Base-by-base conservation (phyloP, 2,329 filamentous ascomycete genomes). In the Epichloe gansuensis region DNA sequence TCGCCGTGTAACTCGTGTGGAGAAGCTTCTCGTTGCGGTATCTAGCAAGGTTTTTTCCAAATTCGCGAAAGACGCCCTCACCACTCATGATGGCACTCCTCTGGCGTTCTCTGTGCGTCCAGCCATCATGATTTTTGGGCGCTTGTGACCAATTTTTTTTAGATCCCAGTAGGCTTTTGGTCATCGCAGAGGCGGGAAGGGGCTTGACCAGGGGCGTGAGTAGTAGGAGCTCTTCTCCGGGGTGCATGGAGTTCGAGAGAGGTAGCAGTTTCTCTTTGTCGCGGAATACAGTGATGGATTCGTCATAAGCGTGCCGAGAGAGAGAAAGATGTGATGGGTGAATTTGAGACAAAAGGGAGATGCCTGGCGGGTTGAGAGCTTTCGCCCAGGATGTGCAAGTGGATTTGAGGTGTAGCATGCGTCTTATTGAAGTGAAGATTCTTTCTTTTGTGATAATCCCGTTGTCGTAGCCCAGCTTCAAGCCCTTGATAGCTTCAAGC, bases 1-100 rank as follows among this genome's bases (percentile, higher is more conserved):
- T 95, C 1, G 89, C 87, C 0, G 91, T 96, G 63, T 97, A 97
- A 12, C 90, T 96, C 1, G 91, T 95, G 66, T 97, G 89, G 15
- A 96, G 72, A 5, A 96, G 80, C 61, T 93, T 87, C 21, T 90
- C 89, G 59, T 87, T 89, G 23, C 90, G 77, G 57, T 89, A 86
- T 50, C 91, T 78, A 11, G 91, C 90, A n/a, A 97, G 72, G 6
- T 87, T 88, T 59, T 88, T 81, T 1, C 91, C 91, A 25, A 97
- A 76, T 63, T 95, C 89, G 59, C 89, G 78, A 61, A 97, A 97
- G 0, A 97, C 89, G 34, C 87, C 84, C 68, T 97, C 91, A 31
- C 91, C 91, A 58, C 87, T 95, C 84, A 95, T 89, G 21, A 95
- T 77, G 56, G 81, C 67, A 51, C 77, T 70, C 59, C 79, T 65